These are phyloP conservation scores for Annulohypoxylon truncatum DNA, from an alignment of 2,329 filamentous ascomycete genomes.

Conservation along the genomic window DNA sequence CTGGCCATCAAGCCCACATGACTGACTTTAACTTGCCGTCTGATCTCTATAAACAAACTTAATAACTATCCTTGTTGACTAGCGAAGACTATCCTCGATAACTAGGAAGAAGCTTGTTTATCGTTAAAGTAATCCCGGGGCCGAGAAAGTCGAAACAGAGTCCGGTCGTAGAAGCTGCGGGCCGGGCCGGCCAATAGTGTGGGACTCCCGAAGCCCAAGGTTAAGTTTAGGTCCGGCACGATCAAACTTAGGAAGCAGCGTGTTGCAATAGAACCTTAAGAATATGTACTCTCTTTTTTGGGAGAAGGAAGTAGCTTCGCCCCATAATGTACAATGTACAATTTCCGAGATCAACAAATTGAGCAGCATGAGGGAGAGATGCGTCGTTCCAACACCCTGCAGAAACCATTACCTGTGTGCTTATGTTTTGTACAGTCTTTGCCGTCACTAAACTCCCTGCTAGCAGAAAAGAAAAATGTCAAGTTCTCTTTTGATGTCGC, in stretches of 20 bases:
- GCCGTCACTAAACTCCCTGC: conserved; percentile 33
- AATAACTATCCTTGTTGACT: not conserved
- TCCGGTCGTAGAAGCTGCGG: conserved; percentile 4
- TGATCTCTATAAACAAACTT: not conserved
- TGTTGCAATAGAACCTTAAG: not conserved
- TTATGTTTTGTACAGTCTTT: conserved; percentile 27
- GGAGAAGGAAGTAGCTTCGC: not conserved
- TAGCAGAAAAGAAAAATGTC: conserved; percentile 16
- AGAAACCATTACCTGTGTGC: conserved; percentile 22
- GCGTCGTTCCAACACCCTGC: conserved; percentile 7
- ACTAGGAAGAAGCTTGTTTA: not conserved
- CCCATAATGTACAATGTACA: conserved; percentile 2
- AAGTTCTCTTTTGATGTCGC: conserved; percentile 18
- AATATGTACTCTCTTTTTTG: conserved; percentile 1
- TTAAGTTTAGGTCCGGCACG: not conserved
- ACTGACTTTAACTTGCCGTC: too few relatives aligned
- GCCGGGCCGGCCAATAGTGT: conserved; percentile 31
- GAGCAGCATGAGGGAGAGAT: conserved; percentile 5
- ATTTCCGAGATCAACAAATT: not conserved
- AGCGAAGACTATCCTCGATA: not conserved
- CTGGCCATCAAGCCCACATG: too few relatives aligned
- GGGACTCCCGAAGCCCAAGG: conserved; percentile 17
- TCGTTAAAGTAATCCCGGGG: not conserved
- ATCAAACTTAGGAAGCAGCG: not conserved
- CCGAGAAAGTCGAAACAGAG: not conserved